phyloP scores from a whole-genome alignment of 306 rosid genomes.

The Boehmeria nivea region DNA sequence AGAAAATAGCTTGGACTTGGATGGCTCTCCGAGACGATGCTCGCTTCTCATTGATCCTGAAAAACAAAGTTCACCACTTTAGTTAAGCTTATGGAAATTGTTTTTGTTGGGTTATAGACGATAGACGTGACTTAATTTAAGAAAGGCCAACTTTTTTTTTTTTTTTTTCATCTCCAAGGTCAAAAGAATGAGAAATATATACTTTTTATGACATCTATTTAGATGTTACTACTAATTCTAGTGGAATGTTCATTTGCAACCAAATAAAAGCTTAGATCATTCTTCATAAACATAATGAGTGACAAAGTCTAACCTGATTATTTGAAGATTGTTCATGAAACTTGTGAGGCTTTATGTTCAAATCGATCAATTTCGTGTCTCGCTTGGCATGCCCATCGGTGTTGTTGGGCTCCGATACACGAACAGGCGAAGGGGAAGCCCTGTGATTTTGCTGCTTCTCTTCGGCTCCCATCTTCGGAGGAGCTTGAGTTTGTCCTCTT shows the following conservation, averaged over 20 bases:
- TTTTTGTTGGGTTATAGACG: no score
- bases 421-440: conserved; percentile 33
- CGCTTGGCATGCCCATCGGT: conserved; percentile 54
- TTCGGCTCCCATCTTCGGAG: conserved; percentile 42
- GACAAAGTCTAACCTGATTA: conserved; percentile 55
- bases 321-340: conserved; percentile 77
- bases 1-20: conserved; percentile 11
- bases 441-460: conserved; percentile 65
- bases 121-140: no score
- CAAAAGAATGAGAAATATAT: no score
- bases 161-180: no score
- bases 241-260: background rate
- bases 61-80: conserved; percentile 11
- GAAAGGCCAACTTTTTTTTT: no score
- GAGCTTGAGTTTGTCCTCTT: conserved; percentile 47
- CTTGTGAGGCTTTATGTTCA: conserved; percentile 87
- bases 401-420: conserved; percentile 38
- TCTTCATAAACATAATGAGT: background rate
- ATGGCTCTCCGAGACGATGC: background rate
- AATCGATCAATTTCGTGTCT: conserved; percentile 80
- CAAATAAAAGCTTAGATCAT: background rate
- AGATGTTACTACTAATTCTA: no score
- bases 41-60: conserved; percentile 24
- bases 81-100: no score
- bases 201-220: no score